phyloP scores from a whole-genome alignment of 441 rosid genomes.

The Brassica balearica region DNA sequence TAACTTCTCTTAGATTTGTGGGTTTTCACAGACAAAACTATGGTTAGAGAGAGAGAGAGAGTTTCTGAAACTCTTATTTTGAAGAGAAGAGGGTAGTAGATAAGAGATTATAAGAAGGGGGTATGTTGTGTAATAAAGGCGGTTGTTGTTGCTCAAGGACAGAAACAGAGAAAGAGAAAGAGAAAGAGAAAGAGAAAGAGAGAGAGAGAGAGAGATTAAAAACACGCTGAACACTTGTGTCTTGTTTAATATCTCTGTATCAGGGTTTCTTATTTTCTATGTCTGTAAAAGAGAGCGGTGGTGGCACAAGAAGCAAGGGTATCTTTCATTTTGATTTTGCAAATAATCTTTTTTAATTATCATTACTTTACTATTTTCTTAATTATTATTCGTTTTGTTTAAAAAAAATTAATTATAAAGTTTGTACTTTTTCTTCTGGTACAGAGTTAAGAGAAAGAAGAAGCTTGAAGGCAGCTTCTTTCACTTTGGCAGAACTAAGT shows the following conservation, averaged over 20 bases:
- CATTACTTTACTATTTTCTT: background rate
- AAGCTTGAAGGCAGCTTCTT: conserved; percentile 38
- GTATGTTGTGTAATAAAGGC: conserved; percentile 43
- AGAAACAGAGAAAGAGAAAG: conserved; percentile 46
- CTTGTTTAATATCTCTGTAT: conserved; percentile 41
- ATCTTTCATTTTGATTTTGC: conserved; percentile 39
- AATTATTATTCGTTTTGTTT: background rate
- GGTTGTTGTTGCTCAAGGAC: conserved; percentile 41
- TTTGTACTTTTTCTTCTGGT: conserved; percentile 16
- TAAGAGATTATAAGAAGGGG: conserved; percentile 11
- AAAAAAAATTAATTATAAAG: background rate
- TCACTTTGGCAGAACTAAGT: conserved; percentile 24
- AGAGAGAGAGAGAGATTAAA: conserved; percentile 8
- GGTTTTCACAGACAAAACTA: conserved; percentile 4
- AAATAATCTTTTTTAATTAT: conserved; percentile 35
- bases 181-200: conserved; percentile 32
- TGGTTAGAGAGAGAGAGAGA: background rate
- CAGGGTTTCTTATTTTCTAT: conserved; percentile 25
- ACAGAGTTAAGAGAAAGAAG: conserved; percentile 23
- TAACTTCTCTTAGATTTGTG: conserved; percentile 37
- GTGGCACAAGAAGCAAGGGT: conserved; percentile 42
- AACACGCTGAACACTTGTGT: conserved; percentile 43
- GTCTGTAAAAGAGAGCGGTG: conserved; percentile 34
- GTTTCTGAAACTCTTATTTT: conserved; percentile 21
- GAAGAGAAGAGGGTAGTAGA: conserved; percentile 30